Percentiles rank a stretch among this genome's conserved stretches.
phyloP scores from a whole-genome alignment of 495 filamentous ascomycete genomes.

The Daldinia loculata region DNA sequence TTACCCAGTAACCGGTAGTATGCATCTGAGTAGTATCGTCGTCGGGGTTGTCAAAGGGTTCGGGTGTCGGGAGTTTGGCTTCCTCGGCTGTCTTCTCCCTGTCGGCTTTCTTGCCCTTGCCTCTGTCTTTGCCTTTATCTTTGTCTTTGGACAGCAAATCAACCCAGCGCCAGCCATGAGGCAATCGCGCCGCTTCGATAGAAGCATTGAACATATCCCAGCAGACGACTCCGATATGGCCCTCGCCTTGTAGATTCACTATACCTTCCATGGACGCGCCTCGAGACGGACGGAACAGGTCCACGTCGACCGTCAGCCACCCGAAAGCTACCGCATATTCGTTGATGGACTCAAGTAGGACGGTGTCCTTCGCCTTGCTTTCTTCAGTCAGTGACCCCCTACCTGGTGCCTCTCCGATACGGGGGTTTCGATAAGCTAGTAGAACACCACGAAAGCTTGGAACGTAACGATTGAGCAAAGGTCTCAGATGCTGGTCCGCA shows the following conservation, averaged over 20 bases:
- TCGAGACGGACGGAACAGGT: slow-evolving; percentile 55
- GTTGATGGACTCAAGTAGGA: slow-evolving; percentile 51
- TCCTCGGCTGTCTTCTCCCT: slow-evolving; percentile 34
- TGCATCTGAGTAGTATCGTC: slow-evolving; percentile 51
- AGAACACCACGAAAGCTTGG: slow-evolving; percentile 56
- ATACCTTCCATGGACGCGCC: slow-evolving; percentile 60
- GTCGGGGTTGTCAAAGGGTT: slow-evolving; percentile 32
- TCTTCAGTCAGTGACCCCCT: slow-evolving; percentile 51
- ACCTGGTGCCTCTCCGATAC: slow-evolving; percentile 54
- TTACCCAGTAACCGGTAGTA: slow-evolving; percentile 60
- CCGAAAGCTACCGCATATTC: slow-evolving; percentile 58
- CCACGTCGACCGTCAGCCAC: slow-evolving; percentile 58
- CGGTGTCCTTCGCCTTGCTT: slow-evolving; percentile 43
- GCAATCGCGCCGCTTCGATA: slow-evolving; percentile 57
- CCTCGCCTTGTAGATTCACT: slow-evolving; percentile 58
- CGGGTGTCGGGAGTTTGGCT: slow-evolving; percentile 27
- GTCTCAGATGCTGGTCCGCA: slow-evolving; percentile 55
- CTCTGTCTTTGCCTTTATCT: slow-evolving; percentile 28
- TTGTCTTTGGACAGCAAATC: slow-evolving; percentile 47
- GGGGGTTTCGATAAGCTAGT: slow-evolving; percentile 56
- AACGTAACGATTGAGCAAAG: slow-evolving; percentile 58
- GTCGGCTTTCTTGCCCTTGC: slow-evolving; percentile 23
- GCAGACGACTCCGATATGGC: slow-evolving; percentile 60
- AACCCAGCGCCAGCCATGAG: slow-evolving; percentile 57
- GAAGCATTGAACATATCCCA: slow-evolving; percentile 61